A percentile compares a stretch with the other conserved stretches of the same genome.
Conservation (phyloP, 2,329 filamentous ascomycete species). For the Trichoderma sp. region DNA sequence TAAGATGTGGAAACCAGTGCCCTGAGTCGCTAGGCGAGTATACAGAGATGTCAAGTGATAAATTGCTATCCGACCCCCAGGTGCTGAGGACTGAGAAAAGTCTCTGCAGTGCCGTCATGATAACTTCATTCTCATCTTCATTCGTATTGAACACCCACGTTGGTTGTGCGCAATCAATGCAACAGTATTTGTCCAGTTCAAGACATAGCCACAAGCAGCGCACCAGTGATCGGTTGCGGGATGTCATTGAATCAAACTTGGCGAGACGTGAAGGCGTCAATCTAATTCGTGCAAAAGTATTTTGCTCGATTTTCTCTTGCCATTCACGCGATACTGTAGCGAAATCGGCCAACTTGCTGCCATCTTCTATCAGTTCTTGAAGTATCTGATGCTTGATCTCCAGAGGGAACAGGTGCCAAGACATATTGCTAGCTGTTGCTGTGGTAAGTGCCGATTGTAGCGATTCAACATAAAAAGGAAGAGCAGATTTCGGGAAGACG, state of each 20-base stretch:
- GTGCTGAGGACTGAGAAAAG: constrained; percentile 30
- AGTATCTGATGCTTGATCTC: constrained; percentile 27
- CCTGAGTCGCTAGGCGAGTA: constrained; percentile 39
- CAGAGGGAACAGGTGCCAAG: neutral
- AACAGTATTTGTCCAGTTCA: constrained; percentile 29
- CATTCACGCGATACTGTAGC: constrained; percentile 39
- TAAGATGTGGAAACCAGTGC: constrained; percentile 36
- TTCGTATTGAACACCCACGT: neutral
- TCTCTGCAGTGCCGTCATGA: constrained; percentile 27
- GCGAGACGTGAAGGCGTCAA: constrained; percentile 35
- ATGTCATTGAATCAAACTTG: constrained; percentile 33
- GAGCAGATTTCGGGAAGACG: no score
- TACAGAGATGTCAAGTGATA: constrained; percentile 39
- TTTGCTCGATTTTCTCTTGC: constrained; percentile 34
- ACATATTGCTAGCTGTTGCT: neutral
- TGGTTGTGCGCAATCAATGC: no score
- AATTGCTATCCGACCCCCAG: constrained; percentile 33
- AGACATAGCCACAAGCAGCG: constrained; percentile 31
- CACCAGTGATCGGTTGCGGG: constrained; percentile 35
- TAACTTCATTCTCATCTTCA: constrained; percentile 21
- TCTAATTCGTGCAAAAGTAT: constrained; percentile 37
- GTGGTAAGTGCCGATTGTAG: neutral
- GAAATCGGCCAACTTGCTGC: constrained; percentile 29
- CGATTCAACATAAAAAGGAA: no score
- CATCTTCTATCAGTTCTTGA: constrained; percentile 29